Evolutionary conservation across 2,329 filamentous ascomycete genomes (phyloP), one percentile per base, ranked within the genome.

Genomic region (Verticillium dahliae): DNA sequence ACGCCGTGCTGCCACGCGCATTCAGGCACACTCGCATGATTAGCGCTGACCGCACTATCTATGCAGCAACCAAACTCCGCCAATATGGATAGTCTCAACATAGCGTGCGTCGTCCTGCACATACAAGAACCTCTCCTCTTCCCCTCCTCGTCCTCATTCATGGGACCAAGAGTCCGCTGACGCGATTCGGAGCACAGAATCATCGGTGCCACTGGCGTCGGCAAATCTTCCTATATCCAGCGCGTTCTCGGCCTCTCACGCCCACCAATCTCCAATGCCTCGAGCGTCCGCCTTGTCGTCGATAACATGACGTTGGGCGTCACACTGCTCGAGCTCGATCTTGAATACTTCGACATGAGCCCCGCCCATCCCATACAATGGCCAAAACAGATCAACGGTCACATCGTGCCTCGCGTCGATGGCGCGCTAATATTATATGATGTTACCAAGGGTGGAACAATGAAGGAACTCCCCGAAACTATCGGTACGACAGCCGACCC

Each of bases 371-470:
- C 83, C 61, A 85, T 89, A 63, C 81, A 85, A 71, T 89, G 86
- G 86, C 86, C 86, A 13, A 86, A 85, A 67, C 84, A 88, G 69
- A 83, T 88, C 67, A 83, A 89, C 70, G 90, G 91, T 63, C 81
- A 87, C 65, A 84, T 88, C 64, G 81, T 91, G 63, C 91, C 92
- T 58, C 84, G 82, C 50, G 84, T 97, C 69, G 91, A 98, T 70
- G 94, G 90, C 22, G 92, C 90, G 56, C 78, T 97, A 68, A 85
- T 94, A 62, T 79, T 98, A 57, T 97, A 97, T 80, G 91, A 97
- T 81, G 90, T 96, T 55, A 90, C 87, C 74, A 89, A 90, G 72
- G 83, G 86, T 67, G 85, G 88, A 63, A 94, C 88, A 72, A 85
- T 96, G 68, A 82, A 83, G 62, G 85, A 90, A 63, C 80, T 97